Base-by-base conservation (phyloP, 2,329 filamentous ascomycete species). In the Colletotrichum higginsianum region DNA sequence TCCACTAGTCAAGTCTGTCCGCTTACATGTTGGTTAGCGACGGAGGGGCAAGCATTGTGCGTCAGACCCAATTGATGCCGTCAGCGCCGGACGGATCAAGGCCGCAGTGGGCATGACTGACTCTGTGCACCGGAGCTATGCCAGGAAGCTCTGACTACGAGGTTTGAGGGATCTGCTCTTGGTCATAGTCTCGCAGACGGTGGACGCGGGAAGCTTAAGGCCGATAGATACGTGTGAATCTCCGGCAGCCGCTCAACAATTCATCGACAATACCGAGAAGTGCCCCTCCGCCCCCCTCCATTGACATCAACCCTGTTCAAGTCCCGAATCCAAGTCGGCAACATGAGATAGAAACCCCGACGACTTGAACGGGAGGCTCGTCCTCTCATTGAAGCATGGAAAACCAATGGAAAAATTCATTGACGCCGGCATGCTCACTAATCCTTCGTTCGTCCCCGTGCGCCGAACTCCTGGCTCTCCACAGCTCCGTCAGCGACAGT, bases 261-360 rank as follows among this genome's bases (percentile, higher is more conserved):
- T 71, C 62, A 44, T 71, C 68, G 47, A 71, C 65, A 63, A 68
- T 52, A 68, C 68, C 58, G 58, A 71, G 61, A 30, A 63, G 23
- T 62, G 64, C 53, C 65, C 65, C 69, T 67, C 63, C 44, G 57
- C 46, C 30, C 65, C 69, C 65, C 65, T 72, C 65, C 66, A 68
- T 72, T 72, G 69, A 69, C 69, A 72, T 72, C 69, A 72, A 68
- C 69, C 69, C 65, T 72, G 69, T 69, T 67, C 65, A 69, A 64
- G 58, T 64, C 55, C 49, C 52, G n/a, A 30, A 53, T n/a, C 35
- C 58, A 46, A 35, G 61, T 11, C 46, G 46, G 21, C 49, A n/a
- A 47, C 21, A 46, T 42, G 13, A 40, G 38, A 18, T 26, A n/a
- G 12, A 46, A 64, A 60, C 21, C 52, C 69, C 65, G 65, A 58